Base-by-base conservation (phyloP, 208 protist genomes). In the Endotrypanum monterogeii region DNA sequence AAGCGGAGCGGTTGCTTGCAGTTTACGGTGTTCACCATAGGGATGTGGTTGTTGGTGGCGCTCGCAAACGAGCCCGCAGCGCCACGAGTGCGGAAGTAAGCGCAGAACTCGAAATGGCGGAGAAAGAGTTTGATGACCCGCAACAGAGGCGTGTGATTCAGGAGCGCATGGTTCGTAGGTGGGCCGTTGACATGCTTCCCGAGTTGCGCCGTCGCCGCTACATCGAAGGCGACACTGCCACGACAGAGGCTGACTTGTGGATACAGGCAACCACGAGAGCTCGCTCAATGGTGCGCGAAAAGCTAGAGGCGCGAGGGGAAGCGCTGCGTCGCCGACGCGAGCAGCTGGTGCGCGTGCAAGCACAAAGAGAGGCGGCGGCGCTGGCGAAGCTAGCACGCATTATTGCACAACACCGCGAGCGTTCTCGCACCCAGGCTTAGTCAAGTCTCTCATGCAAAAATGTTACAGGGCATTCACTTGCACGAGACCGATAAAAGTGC, bases 371-470 rank as follows among this genome's bases (percentile, higher is more conserved):
- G 58, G 69, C 87, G 0, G 81, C 82, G 0, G 93, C 93, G 6
- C 73, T 97, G 32, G 84, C 83, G 50, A 94, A 93, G 78, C 75
- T 97, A 9, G 90, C 90, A 18, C 85, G 83, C 65, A 83, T 93
- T 67, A 93, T 94, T 68, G 89, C 92, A 44, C 78, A 86, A 73
- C 67, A 73, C 52, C 65, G 67, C 30, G 61, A 70, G 48, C 56
- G 72, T n/a, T 48, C 58, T 51, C 67, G 23, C 28, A 35, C 11
- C 1, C 9, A 39, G 44, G n/a, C 25, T 1, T 37, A 50, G 30
- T 63, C 23, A 41, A 23, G 20, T 25, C 20, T 23, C 14, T n/a
- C 32, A 3, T 25, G 28, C 6, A 37, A 30, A 0, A 9, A 12
- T 37, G n/a, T 46, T 46, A 2, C 0, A 18, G 2, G 37, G 1